Base-by-base conservation (phyloP, 1,284 basidiomycete genomes). In the Cystobasidium sp. region DNA sequence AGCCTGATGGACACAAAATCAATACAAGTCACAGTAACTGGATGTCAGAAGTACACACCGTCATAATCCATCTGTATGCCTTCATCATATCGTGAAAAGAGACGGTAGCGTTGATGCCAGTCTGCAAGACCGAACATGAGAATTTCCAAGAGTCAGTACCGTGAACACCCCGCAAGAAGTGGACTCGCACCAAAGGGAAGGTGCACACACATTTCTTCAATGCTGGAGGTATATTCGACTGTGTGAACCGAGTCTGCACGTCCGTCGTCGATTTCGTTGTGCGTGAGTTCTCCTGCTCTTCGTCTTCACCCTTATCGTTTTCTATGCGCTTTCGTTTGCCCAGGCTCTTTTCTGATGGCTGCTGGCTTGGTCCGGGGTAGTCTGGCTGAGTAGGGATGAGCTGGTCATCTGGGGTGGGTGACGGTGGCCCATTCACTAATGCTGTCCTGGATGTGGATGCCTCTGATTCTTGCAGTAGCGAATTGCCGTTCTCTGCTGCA, bases 1-100 rank as follows among this genome's bases (percentile, higher is more conserved):
- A 99, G 3, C 94, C 95, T 82, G 68, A 94, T 31, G 7, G 37
- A 46, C 6, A 8, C 5, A 22, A 7, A 58, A 18, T 14, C 44
- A 92, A 24, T 80, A 76, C 78, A 90, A 88, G 77, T 41, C 16
- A 24, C n/a, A 58, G 39, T 10, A 53, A 6, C 53, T n/a, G 14
- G 5, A 44, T 18, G 16, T 3, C 31, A 10, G 5, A 6, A 52
- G 8, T n/a, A 39, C 52, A 22, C 37, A 73, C 70, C 70, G 41
- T 91, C 62, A 22, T 78, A 71, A 77, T 86, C 85, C 70, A 86
- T 80, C 0, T 84, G 80, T 62, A 85, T 80, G 1, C 84, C 84
- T n/a, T 88, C 82, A 64, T 90, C 88, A 80, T 94, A 97, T 18
- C 88, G 83, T 0, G 90, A 91, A 82, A 97, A 93, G 76, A 89